phyloP scores from a whole-genome alignment of 208 protist species.

The Leishmania aethiopica region DNA sequence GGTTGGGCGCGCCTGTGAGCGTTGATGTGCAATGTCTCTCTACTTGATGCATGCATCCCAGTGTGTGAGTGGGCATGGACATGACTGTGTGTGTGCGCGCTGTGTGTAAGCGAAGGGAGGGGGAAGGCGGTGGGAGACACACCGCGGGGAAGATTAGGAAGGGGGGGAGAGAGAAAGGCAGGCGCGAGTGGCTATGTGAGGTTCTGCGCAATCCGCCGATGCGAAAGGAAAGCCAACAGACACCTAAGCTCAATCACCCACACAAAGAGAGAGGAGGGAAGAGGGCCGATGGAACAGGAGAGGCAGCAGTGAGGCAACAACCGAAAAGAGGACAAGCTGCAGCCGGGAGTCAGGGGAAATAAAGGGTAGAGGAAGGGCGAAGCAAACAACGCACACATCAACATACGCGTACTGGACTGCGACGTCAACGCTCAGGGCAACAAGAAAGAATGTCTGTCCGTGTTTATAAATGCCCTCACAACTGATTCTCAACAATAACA shows the following conservation, averaged over 20 bases:
- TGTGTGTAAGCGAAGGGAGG: neutral
- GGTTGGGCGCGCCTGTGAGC: neutral
- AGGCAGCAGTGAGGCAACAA: neutral
- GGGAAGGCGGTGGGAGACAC: neutral
- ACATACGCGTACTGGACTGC: neutral
- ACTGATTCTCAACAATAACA: neutral
- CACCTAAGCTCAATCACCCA: neutral
- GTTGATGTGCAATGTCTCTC: neutral
- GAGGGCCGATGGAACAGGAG: neutral
- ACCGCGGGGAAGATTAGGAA: slow-evolving; percentile 8
- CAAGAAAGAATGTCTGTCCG: neutral
- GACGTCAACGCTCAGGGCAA: neutral
- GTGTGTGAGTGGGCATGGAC: neutral
- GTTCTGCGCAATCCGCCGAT: neutral
- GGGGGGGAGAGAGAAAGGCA: neutral
- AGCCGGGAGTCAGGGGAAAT: neutral
- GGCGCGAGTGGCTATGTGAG: neutral
- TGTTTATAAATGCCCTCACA: neutral
- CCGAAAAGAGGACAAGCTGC: neutral
- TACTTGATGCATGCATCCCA: neutral
- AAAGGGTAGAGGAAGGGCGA: neutral
- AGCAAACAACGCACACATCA: neutral
- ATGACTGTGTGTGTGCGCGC: neutral
- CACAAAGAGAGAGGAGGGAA: neutral
- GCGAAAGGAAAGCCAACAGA: neutral